Evolutionary conservation across 768 basidiomycete species (phyloP).

Genomic region (Lyophyllum semitale): DNA sequence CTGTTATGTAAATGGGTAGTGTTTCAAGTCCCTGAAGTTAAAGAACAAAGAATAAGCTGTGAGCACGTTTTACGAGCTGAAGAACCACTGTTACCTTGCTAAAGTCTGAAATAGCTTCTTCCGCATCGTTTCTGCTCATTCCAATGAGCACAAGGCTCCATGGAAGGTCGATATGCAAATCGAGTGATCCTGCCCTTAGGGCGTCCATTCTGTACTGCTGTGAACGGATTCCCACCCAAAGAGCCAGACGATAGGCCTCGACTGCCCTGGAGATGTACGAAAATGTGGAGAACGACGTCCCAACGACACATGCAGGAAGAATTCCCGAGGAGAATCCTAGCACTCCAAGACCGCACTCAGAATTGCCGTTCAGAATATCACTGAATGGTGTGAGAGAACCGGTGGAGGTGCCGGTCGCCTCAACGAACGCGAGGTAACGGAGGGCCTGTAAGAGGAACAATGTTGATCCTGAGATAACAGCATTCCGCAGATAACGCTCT

Average conservation of each 20-base stretch:
- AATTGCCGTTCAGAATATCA: slow-evolving; percentile 36
- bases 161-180: slow-evolving; percentile 23
- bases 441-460: slow-evolving; percentile 55
- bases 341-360: slow-evolving; percentile 35
- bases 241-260: slow-evolving; percentile 49
- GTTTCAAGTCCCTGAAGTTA: slow-evolving; percentile 12
- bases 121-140: slow-evolving; percentile 31
- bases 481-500: slow-evolving; percentile 41
- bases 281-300: slow-evolving; percentile 39
- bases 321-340: slow-evolving; percentile 62
- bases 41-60: slow-evolving; percentile 8
- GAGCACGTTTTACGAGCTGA: slow-evolving; percentile 6
- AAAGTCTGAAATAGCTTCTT: slow-evolving; percentile 19
- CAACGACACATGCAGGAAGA: slow-evolving; percentile 53
- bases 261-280: slow-evolving; percentile 45
- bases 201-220: slow-evolving; percentile 28
- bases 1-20: slow-evolving; percentile 46
- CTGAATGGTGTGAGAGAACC: slow-evolving; percentile 26
- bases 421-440: slow-evolving; percentile 48
- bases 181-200: slow-evolving; percentile 23
- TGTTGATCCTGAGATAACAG: slow-evolving; percentile 47
- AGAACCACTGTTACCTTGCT: slow-evolving; percentile 14
- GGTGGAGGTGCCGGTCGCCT: slow-evolving; percentile 12
- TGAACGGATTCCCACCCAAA: slow-evolving; percentile 55
- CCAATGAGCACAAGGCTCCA: slow-evolving; percentile 25